phyloP scores from a whole-genome alignment of 2,329 filamentous ascomycete genomes.

The Aspergillus sp. region DNA sequence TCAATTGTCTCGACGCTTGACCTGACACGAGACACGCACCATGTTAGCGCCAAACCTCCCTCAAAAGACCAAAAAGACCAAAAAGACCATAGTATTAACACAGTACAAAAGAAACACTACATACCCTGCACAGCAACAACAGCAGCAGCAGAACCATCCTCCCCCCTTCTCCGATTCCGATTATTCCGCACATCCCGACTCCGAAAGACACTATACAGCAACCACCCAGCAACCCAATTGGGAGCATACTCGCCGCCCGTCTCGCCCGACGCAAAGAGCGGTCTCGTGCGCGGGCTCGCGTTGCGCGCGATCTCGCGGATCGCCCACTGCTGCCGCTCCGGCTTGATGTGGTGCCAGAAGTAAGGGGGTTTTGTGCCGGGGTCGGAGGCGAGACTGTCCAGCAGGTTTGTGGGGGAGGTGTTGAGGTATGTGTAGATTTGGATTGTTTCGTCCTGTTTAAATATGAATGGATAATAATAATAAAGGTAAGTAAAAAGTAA shows the following conservation, averaged over 20 bases:
- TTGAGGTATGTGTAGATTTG: slow-evolving; percentile 44
- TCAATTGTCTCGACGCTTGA: slow-evolving; percentile 21
- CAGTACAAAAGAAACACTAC: too few species aligned
- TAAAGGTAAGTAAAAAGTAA: too few species aligned
- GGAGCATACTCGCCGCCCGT: slow-evolving; percentile 46
- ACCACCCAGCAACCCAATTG: slow-evolving; percentile 49
- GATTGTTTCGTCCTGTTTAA: slow-evolving; percentile 50
- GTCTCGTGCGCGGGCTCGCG: slow-evolving; percentile 38
- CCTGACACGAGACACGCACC: slow-evolving; percentile 4
- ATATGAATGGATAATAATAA: too few species aligned
- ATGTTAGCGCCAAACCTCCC: neutral
- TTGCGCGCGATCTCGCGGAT: slow-evolving; percentile 45
- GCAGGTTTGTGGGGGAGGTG: slow-evolving; percentile 39
- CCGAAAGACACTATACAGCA: slow-evolving; percentile 50
- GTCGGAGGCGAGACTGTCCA: slow-evolving; percentile 41
- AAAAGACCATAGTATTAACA: too few species aligned
- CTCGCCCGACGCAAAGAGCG: slow-evolving; percentile 41
- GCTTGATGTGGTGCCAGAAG: slow-evolving; percentile 49
- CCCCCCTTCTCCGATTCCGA: slow-evolving; percentile 42
- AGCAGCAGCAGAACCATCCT: slow-evolving; percentile 16
- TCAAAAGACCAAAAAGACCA: neutral
- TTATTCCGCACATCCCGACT: slow-evolving; percentile 48
- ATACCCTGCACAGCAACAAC: too few species aligned
- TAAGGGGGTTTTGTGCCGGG: slow-evolving; percentile 40
- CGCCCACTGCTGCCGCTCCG: slow-evolving; percentile 43